Evolutionary conservation across 2,329 filamentous ascomycete species (phyloP), one percentile per base, ranked within the genome.

Genomic region (Dactylellina parvicollis): DNA sequence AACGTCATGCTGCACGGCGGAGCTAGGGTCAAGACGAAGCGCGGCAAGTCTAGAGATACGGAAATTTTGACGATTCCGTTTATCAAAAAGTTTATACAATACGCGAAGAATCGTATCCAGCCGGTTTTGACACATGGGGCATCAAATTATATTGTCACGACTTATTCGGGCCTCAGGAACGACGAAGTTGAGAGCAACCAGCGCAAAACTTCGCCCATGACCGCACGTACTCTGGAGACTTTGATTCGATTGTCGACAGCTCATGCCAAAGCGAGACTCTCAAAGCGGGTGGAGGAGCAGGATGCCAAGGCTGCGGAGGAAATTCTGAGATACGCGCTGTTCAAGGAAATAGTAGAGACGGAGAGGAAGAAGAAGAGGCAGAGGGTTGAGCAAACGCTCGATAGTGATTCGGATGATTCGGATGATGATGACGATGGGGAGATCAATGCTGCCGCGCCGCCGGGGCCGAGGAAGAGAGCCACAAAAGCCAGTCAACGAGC

Each of bases 81-180:
- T 82, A 92, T 99, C 84, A 99, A 99, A 84, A 99, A 99, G 82
- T 99, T 97, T 81, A 96, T 99, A 47, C 95, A 99, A 80, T 99
- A 99, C 81, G 92, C 95, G 76, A 99, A 99, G 83, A 90, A 87
- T 34, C 86, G 95, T 79, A 86, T 96, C 79, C 96, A 92, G 85
- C 95, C 95, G 0, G 84, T 96, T 40, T 84, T 99, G 74, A 96
- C 93, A 0, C 92, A 95, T 79, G 92, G 92, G 46, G 94, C 95
- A 4, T 92, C 92, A 9, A 92, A 97, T 77, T 91, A 96, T 75
- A 96, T 99, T 78, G 89, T 93, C 36, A 87, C 92, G 30, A 91
- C 93, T 14, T 99, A 98, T 80, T 95, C 96, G 34, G 91, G 91
- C 8, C 85, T 99, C 18, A 88, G 95, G 76, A 99, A 99, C 80